Evolutionary conservation across 768 basidiomycete genomes (phyloP).

Genomic region (Pleurotus eryngii): DNA sequence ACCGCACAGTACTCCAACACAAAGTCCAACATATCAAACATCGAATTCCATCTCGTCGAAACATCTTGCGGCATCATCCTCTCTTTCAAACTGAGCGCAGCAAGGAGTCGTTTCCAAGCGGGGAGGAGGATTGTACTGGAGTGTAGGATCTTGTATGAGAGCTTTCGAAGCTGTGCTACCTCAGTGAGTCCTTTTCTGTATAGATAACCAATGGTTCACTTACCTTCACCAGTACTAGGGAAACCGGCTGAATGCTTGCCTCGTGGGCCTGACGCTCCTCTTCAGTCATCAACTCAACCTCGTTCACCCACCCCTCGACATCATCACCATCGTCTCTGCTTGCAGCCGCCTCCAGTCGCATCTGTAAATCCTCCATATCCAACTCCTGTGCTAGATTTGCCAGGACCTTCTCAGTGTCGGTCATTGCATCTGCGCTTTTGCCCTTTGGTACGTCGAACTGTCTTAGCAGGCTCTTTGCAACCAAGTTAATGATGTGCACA

Average conservation of each 20-base stretch:
- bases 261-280: neutral
- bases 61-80: conserved; percentile 31
- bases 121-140: conserved; percentile 29
- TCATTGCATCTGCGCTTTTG: neutral
- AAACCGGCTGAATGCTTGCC: conserved; percentile 1
- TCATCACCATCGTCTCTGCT: conserved; percentile 7
- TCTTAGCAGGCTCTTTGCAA: conserved; percentile 26
- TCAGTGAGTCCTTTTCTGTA: too few species aligned
- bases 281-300: neutral
- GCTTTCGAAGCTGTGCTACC: conserved; percentile 14
- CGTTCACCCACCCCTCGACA: neutral
- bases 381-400: neutral
- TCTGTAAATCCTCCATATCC: conserved; percentile 9
- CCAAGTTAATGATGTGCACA: conserved; percentile 32
- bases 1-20: conserved; percentile 22
- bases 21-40: conserved; percentile 28
- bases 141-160: conserved; percentile 23
- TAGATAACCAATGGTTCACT: neutral
- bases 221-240: conserved; percentile 11
- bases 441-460: conserved; percentile 28
- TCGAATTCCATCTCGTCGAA: conserved; percentile 33
- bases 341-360: neutral
- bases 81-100: conserved; percentile 1
- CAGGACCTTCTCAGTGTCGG: conserved; percentile 4
- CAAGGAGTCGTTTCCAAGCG: conserved; percentile 19